Conservation (phyloP, 257 asterid genomes). For the Rhazya stricta region DNA sequence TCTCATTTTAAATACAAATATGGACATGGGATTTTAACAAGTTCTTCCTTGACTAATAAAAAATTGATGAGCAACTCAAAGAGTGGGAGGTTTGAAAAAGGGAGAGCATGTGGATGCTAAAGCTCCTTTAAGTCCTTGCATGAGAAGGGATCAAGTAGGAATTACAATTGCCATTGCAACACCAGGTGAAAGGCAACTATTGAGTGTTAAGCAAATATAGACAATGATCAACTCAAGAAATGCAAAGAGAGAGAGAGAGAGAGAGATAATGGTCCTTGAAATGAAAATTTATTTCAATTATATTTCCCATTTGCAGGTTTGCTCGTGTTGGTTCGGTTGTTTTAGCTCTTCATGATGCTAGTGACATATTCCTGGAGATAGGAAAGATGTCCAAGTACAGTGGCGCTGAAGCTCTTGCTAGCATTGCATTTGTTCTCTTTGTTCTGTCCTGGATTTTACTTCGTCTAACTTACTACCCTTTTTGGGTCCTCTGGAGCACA, state of each 20-base stretch:
- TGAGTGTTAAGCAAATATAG: background rate
- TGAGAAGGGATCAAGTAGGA: background rate
- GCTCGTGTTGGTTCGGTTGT: slow-evolving; percentile 78
- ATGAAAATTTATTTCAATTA: background rate
- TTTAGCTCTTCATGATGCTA: slow-evolving; percentile 92
- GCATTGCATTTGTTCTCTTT: slow-evolving; percentile 68
- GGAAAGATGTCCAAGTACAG: slow-evolving; percentile 97
- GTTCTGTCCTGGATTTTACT: slow-evolving; percentile 63
- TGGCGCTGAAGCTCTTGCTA: slow-evolving; percentile 75
- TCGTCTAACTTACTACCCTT: slow-evolving; percentile 81
- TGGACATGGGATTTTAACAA: background rate
- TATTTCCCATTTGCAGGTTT: slow-evolving; percentile 48
- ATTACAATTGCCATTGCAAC: background rate
- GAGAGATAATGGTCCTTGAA: background rate
- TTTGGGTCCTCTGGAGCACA: slow-evolving; percentile 93
- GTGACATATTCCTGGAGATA: slow-evolving; percentile 79
- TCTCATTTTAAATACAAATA: too few species aligned
- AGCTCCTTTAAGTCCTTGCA: slow-evolving; percentile 7
- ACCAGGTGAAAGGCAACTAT: background rate
- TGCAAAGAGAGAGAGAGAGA: background rate
- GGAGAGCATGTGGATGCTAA: background rate
- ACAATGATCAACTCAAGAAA: background rate
- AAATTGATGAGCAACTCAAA: background rate
- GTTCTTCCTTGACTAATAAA: background rate
- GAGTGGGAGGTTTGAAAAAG: background rate